Base-by-base conservation (phyloP, 2,329 filamentous ascomycete genomes). In the Fusarium luffae region DNA sequence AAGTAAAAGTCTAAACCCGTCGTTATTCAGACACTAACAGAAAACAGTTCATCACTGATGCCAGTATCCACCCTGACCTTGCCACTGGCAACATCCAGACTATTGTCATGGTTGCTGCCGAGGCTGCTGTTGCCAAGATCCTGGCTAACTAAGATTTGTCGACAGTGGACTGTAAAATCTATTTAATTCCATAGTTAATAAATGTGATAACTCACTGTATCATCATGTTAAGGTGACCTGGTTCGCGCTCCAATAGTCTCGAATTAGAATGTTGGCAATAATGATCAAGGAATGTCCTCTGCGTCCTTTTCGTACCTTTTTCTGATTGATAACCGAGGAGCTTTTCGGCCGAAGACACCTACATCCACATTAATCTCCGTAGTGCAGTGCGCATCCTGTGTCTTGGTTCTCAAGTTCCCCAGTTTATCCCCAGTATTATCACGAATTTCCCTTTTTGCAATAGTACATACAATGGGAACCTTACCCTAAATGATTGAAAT, bases 21-120 rank as follows among this genome's bases (percentile, higher is more conserved):
- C 32, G 18, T n/a, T 7, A 7, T 2, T 11, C 4, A 14, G 4
- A 8, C 5, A 21, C 43, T 61, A 23, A 54, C 40, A 32, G 10
- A 13, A 7, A 2, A 5, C 7, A 73, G 71, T 90, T 89, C 74
- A 84, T 91, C 18, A 86, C 91, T 4, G 89, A 92, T 74, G 89
- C 87, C 2, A 86, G 85, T 65, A 89, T 92, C 74, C 90, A 91
- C 79, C 90, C 90, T 0, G 90, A 90, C 63, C 86, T 91, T 61
- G 84, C 88, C 13, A 88, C 88, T 3, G 88, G 89, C 21, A 93
- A 93, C 77, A 90, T 89, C 3, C 86, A 87, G 56, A 84, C 88
- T 4, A 85, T 87, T 42, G 87, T 91, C 68, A 88, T 91, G 75
- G 83, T 89, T 44, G 88, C 85, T 27, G 86, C 88, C 5, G 90